Evolutionary conservation across 2,329 filamentous ascomycete genomes (phyloP), one percentile per base, ranked within the genome.

Genomic region (Aspergillus ruber): DNA sequence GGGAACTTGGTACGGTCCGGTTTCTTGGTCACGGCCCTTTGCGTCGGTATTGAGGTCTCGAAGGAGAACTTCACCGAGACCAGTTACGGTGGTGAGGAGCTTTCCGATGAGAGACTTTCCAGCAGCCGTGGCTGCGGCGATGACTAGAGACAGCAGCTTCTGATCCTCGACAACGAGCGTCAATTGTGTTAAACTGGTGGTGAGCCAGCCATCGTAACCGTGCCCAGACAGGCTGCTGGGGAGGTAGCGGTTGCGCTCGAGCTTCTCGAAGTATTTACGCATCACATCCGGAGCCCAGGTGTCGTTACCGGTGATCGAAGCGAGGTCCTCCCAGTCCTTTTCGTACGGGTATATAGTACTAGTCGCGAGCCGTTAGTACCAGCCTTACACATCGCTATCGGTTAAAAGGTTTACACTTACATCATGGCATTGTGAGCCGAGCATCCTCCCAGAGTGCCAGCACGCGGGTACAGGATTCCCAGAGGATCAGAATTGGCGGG

Each of bases 361-460:
- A 42, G 36, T 4, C n/a, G 13, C 8, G n/a, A n/a, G 17, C 20
- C 2, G 12, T 57, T 17, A 55, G 47, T 32, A 38, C 15, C 5
- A 8, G 4, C 2, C 8, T 18, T n/a, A 27, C 10, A 33, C 8
- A 29, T 23, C 13, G 29, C 29, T 36, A 6, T 18, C 12, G 7
- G 17, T 13, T 12, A 3, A 18, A 15, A 32, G 6, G 6, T 10
- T 10, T 8, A 27, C 4, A 48, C 58, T 48, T n/a, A 60, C 58
- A 84, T 77, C 47, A 82, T 66, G 9, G 79, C 81, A 42, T 82
- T 81, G 62, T 85, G 82, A n/a, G 75, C 74, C 1, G 78, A 74
- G 62, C 79, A 81, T 2, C 79, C 79, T 46, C 79, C 78, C 0
- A 82, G 63, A 18, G 71, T 77, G 23, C 74, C 78, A 4, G 77